phyloP scores from a whole-genome alignment of 495 filamentous ascomycete genomes.

The Penicillium ucsense region DNA sequence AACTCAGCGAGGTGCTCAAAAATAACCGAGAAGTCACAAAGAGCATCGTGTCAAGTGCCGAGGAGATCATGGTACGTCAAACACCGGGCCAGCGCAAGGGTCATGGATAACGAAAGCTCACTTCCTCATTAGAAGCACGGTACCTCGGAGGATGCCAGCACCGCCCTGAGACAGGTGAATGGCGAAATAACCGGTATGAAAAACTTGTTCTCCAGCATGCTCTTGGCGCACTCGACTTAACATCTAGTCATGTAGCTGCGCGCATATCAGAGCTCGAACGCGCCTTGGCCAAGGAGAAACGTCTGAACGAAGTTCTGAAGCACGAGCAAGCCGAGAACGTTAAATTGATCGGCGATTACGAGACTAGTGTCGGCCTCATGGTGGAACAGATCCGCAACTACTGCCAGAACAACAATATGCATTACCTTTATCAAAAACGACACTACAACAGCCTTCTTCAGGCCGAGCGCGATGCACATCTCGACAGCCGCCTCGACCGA shows the following conservation, averaged over 20 bases:
- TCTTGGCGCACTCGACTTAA: neutral
- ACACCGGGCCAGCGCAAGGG: neutral
- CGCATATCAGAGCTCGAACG: slow-evolving; percentile 43
- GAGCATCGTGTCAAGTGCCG: slow-evolving; percentile 60
- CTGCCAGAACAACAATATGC: slow-evolving; percentile 50
- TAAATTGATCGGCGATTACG: slow-evolving; percentile 49
- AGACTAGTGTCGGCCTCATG: slow-evolving; percentile 43
- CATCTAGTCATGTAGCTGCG: slow-evolving; percentile 22
- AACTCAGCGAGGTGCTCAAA: slow-evolving; percentile 65
- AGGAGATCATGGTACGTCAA: slow-evolving; percentile 45
- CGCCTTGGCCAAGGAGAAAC: slow-evolving; percentile 41
- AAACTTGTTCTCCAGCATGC: neutral
- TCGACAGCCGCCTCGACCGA: slow-evolving; percentile 52
- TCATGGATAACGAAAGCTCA: slow-evolving; percentile 8
- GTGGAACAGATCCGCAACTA: slow-evolving; percentile 54
- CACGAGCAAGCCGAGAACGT: slow-evolving; percentile 42
- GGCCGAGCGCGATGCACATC: slow-evolving; percentile 44
- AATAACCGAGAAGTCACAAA: slow-evolving; percentile 69
- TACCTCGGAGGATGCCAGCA: slow-evolving; percentile 31
- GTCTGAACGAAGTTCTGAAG: slow-evolving; percentile 35
- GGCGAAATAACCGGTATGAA: slow-evolving; percentile 36
- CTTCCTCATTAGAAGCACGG: slow-evolving; percentile 28
- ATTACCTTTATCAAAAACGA: slow-evolving; percentile 44
- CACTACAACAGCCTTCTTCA: slow-evolving; percentile 53
- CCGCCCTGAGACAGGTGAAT: slow-evolving; percentile 38